Base-by-base conservation (phyloP, 306 rosid genomes). In the Acacia crassicarpa region DNA sequence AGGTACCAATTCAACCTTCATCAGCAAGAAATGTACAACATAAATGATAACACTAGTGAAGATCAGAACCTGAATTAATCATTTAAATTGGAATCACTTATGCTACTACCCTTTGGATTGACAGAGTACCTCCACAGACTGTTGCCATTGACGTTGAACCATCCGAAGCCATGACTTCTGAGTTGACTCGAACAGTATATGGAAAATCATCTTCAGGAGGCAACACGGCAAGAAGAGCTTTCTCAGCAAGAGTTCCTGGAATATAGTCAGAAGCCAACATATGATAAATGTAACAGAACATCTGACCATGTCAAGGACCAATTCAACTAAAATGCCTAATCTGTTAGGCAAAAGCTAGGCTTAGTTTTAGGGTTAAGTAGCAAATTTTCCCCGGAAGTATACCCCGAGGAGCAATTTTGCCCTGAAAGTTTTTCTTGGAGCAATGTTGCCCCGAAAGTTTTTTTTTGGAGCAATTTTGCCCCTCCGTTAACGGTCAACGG, bases 101-200 rank as follows among this genome's bases (percentile, higher is more conserved):
- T 38, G 59, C 73, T 48, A 78, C n/a, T n/a, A 63, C 49, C 53
- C 49, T 41, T 46, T 44, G 3, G 20, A 49, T 76, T 71, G 23
- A 49, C 68, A 73, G 61, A 61, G 74, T 89, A 95, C 99, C 99
- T 91, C 96, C 99, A 88, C 98, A 93, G 70, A 95, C 99, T 63
- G 97, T 91, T 46, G 97, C 99, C 99, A 95, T 95, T 83, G 99
- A 95, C 40, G 99, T 95, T 67, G 99, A 95, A 66, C 99, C 99
- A 67, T 95, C 99, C 25, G 99, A 95, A 67, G 95, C 97, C 99
- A 92, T 93, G 78, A 95, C 99, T 88, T 95, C 98, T 54, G 99
- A 93, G 84, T 89, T 91, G 85, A 95, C 73, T 73, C 97, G 98
- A 69, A 95, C 90, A 48, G 97, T 84, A 83, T 93, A 95, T 32